A percentile compares a stretch with the other conserved stretches of the same genome.
Conservation (phyloP, 257 asterid species). For the Solanum piurae region DNA sequence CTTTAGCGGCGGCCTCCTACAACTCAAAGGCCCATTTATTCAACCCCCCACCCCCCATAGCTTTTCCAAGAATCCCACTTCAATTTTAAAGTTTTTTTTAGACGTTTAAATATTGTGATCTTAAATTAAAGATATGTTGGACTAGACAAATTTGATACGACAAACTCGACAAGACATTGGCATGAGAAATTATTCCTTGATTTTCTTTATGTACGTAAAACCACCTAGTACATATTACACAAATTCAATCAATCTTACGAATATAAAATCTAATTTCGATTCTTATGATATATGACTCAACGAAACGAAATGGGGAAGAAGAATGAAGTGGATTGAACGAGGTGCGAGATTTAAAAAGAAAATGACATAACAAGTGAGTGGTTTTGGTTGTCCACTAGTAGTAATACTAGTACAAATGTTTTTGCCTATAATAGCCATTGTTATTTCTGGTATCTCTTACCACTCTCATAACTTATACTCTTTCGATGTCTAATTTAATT, state of each 20-base stretch:
- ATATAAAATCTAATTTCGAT: not conserved
- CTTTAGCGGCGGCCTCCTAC: constrained; percentile 14
- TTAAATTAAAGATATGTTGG: not conserved
- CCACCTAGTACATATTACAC: not conserved
- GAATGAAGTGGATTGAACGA: not conserved
- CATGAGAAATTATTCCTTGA: not conserved
- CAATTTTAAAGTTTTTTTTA: not conserved
- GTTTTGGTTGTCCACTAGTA: not conserved
- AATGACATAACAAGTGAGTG: not conserved
- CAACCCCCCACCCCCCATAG: not conserved
- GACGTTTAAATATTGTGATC: not conserved
- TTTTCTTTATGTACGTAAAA: not conserved
- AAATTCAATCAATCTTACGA: not conserved
- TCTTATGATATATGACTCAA: not conserved
- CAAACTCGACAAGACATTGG: not conserved
- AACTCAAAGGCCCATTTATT: constrained; percentile 8
- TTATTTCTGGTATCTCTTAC: not conserved
- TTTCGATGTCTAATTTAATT: too few species aligned
- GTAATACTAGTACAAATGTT: not conserved
- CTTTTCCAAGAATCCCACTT: not conserved
- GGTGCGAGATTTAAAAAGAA: not conserved
- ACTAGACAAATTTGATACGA: not conserved
- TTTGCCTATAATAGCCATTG: not conserved
- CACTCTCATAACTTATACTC: not conserved
- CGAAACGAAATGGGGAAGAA: not conserved